A percentile compares a stretch with the other conserved stretches of the same genome.
phyloP scores from a whole-genome alignment of 225 moss, liverwort and hornwort species.

The Bryum argenteum region DNA sequence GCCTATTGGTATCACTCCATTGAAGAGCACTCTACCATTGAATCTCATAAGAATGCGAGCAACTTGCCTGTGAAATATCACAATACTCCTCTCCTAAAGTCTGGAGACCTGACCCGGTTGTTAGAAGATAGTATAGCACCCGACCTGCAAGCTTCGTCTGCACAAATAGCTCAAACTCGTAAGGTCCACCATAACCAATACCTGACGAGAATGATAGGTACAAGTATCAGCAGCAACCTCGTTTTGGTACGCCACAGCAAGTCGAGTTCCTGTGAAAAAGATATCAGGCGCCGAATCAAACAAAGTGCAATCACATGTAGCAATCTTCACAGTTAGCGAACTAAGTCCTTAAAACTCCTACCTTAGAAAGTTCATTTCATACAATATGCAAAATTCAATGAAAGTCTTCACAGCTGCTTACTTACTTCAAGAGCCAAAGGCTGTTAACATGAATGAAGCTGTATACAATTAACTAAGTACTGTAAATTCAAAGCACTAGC shows the following conservation, averaged over 20 bases:
- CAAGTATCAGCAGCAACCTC: constrained; percentile 59
- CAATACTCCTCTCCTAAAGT: constrained; percentile 99
- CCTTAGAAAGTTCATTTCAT: neutral
- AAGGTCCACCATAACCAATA: constrained; percentile 13
- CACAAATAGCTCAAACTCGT: constrained; percentile 22
- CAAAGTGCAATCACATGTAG: neutral
- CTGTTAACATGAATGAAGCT: no score
- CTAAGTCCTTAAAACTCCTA: neutral
- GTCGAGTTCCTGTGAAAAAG: constrained; percentile 72
- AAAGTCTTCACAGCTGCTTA: no score
- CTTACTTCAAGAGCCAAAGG: neutral
- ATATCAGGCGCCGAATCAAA: constrained; percentile 22
- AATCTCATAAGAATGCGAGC: neutral
- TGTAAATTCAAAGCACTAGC: no score
- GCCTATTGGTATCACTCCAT: neutral
- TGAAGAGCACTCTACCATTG: neutral
- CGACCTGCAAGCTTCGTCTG: constrained; percentile 94
- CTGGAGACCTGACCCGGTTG: constrained; percentile 95
- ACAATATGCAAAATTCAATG: neutral
- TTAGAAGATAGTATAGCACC: constrained; percentile 89
- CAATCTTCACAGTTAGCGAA: constrained; percentile 9
- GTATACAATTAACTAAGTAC: no score
- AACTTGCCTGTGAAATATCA: constrained; percentile 81
- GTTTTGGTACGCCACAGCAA: constrained; percentile 94
- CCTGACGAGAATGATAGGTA: neutral